Evolutionary conservation across 768 basidiomycete genomes (phyloP).

Genomic region (Boletus reticulatus): DNA sequence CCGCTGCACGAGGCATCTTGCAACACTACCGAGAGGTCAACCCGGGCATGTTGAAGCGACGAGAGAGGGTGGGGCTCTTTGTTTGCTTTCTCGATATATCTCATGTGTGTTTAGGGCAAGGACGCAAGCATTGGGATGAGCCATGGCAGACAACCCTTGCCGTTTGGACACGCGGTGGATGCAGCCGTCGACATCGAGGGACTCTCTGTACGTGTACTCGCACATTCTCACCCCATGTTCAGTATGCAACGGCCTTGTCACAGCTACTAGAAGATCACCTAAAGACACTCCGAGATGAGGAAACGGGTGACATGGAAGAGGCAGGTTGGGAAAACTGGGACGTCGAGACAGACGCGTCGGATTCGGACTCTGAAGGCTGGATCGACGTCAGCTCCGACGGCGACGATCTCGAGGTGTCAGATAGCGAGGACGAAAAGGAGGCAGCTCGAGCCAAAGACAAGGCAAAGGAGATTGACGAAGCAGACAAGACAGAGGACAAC

Average conservation of each 20-base stretch:
- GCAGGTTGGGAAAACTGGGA: constrained; percentile 90
- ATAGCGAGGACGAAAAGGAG: constrained; percentile 74
- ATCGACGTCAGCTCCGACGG: constrained; percentile 72
- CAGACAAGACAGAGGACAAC: constrained; percentile 26
- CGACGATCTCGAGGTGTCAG: constrained; percentile 71
- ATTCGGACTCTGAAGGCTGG: constrained; percentile 70
- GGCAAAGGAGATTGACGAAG: not conserved
- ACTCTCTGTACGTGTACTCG: constrained; percentile 58
- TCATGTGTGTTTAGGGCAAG: constrained; percentile 64
- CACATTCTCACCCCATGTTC: not conserved
- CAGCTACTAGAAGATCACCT: constrained; percentile 90
- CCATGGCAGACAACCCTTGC: constrained; percentile 62
- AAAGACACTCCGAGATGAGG: constrained; percentile 64
- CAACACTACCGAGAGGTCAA: constrained; percentile 96
- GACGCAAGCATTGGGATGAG: constrained; percentile 77
- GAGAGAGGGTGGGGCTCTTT: constrained; percentile 66
- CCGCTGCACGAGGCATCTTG: constrained; percentile 84
- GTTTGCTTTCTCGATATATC: not conserved
- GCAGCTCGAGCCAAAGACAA: constrained; percentile 6
- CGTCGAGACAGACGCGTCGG: constrained; percentile 66
- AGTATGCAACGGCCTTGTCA: not conserved
- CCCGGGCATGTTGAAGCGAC: constrained; percentile 83
- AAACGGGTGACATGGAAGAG: constrained; percentile 51
- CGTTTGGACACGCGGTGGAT: constrained; percentile 77
- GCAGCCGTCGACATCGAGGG: constrained; percentile 88